Evolutionary conservation across 768 basidiomycete species (phyloP).

Genomic region (Boletus vinaceobasis): DNA sequence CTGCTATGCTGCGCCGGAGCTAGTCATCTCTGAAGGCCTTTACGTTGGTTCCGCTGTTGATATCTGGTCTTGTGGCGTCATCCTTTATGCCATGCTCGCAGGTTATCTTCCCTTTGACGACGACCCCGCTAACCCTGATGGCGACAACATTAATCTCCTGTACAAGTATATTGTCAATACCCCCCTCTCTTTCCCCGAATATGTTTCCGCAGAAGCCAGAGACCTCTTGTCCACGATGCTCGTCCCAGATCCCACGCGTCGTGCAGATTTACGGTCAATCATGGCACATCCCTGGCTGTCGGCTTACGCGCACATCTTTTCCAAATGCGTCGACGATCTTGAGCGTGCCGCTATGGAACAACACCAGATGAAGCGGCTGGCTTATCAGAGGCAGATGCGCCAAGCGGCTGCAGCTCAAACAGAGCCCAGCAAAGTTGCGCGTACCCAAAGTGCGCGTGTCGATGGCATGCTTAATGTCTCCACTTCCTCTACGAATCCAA

Average conservation of each 20-base stretch:
- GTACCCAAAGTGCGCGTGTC: conserved; percentile 56
- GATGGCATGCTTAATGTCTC: conserved; percentile 39
- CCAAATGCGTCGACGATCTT: conserved; percentile 69
- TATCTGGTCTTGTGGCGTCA: conserved; percentile 96
- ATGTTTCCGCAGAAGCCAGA: conserved; percentile 79
- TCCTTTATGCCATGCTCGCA: conserved; percentile 94
- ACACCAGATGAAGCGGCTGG: conserved; percentile 78
- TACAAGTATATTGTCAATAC: conserved; percentile 99
- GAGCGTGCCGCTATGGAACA: conserved; percentile 80
- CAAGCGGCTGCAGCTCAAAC: conserved; percentile 39
- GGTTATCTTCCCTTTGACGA: conserved; percentile 99
- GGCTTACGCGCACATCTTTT: conserved; percentile 49
- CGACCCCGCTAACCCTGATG: conserved; percentile 97
- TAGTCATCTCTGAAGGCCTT: conserved; percentile 95
- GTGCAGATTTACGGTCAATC: conserved; percentile 71
- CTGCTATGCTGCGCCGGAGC: conserved; percentile 97
- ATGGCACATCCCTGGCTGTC: conserved; percentile 89
- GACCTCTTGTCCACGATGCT: conserved; percentile 89
- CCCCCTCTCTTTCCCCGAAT: conserved; percentile 94
- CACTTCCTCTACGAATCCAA: conserved; percentile 33
- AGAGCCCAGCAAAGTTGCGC: conserved; percentile 34
- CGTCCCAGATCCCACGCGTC: conserved; percentile 81
- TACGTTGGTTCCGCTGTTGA: conserved; percentile 98
- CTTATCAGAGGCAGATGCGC: conserved; percentile 79
- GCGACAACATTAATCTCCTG: conserved; percentile 97